These are phyloP conservation scores for Phyllosticta capitalensis DNA, from an alignment of 2,329 filamentous ascomycete genomes.

Conservation along the genomic window DNA sequence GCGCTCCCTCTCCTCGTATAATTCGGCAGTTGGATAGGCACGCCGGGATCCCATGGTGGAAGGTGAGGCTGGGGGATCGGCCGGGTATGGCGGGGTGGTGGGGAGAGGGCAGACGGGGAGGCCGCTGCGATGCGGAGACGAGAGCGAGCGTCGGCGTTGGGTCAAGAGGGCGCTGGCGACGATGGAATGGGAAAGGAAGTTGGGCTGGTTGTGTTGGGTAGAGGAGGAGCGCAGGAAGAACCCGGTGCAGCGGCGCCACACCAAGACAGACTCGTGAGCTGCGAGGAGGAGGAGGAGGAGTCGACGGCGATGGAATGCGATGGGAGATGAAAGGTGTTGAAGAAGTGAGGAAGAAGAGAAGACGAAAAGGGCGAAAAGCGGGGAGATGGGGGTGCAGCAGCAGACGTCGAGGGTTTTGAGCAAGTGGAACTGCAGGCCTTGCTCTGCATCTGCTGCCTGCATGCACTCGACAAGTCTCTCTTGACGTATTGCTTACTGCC, in stretches of 20 bases:
- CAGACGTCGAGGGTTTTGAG: background rate
- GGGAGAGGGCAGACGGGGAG: too few species aligned
- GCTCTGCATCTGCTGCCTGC: background rate
- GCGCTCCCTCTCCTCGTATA: constrained; percentile 41
- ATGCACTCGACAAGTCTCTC: background rate
- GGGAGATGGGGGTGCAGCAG: too few species aligned
- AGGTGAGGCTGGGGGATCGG: constrained; percentile 10
- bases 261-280: too few species aligned
- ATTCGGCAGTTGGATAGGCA: constrained; percentile 36
- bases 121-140: too few species aligned
- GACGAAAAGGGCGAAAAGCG: background rate
- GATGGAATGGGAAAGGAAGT: background rate
- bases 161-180: background rate
- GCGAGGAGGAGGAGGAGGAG: too few species aligned
- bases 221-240: background rate
- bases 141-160: background rate
- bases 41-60: constrained; percentile 32
- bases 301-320: background rate
- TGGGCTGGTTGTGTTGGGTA: background rate
- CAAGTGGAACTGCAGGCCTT: background rate
- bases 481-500: too few species aligned
- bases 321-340: background rate
- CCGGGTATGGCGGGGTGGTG: background rate
- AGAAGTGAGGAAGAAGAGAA: background rate
- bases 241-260: background rate